Base-by-base conservation (phyloP, 768 basidiomycete genomes). In the Rossbeevera mucosa region DNA sequence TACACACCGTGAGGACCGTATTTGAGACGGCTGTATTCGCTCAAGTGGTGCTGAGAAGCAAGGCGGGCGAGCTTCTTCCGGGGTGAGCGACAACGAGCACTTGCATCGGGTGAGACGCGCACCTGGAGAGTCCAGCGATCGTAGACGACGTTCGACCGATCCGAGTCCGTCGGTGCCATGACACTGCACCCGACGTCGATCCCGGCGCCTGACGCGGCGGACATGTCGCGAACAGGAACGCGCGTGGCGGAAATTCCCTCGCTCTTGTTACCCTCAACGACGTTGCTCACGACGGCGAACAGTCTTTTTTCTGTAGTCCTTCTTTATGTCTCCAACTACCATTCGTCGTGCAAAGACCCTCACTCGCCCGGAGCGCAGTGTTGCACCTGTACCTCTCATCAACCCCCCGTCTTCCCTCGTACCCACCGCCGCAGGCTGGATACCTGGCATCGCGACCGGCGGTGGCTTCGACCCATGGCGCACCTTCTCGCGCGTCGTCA, bases 361-460 rank as follows among this genome's bases (percentile, higher is more conserved):
- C 60, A 97, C 91, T 47, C 81, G 92, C 53, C 96, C 96, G 63
- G 96, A 99, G 75, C 85, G 96, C 52, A 80, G 90, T 65, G 90
- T 97, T 45, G 93, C 93, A 4, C 91, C 94, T 30, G 88, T 89
- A 14, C 94, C 95, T 5, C 85, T 99, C 63, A 94, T 99, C 55
- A 92, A 90, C 50, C 92, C 94, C 6, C 81, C 85, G 9, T 73
- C 77, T 1, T 68, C 74, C 33, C 73, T 74, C 52, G 62, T 70
- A 1, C 59, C 72, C 16, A 62, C 68, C 38, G 66, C 73, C 3
- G 68, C 72, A n/a, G 66, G 76, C 25, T 68, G 73, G 56, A 52
- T 72, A 44, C 54, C 69, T 45, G 56, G 65, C 20, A 66, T 75
- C 49, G 72, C 70, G 53, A 41, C 45, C 31, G 48, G 48, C 16